phyloP scores from a whole-genome alignment of 345 rosid genomes.

The Syzygium aqueum region DNA sequence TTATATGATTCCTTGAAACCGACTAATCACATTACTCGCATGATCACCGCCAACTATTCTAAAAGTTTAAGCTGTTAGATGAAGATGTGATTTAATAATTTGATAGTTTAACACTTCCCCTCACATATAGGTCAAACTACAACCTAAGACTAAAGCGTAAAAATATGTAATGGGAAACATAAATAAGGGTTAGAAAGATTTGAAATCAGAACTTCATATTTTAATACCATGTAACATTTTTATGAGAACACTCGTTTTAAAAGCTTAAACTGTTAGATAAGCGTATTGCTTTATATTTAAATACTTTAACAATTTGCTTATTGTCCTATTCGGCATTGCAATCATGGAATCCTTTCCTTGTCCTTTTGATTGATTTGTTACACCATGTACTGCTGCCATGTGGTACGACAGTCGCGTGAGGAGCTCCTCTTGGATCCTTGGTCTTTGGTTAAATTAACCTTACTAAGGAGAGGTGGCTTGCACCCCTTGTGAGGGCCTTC shows the following conservation, averaged over 20 bases:
- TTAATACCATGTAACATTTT: neutral
- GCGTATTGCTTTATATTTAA: neutral
- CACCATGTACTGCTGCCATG: neutral
- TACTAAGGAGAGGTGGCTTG: no score
- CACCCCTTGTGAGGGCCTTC: no score
- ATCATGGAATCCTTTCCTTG: neutral
- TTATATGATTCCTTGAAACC: no score
- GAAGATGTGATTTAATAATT: no score
- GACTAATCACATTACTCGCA: neutral
- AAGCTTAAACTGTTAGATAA: accelerated
- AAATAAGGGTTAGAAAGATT: neutral
- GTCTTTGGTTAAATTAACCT: no score
- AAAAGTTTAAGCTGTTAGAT: no score
- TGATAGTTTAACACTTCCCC: neutral
- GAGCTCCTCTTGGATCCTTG: no score
- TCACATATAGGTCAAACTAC: neutral
- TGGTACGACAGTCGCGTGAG: accelerated
- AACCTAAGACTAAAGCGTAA: neutral
- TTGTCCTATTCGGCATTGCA: neutral
- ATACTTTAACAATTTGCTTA: neutral
- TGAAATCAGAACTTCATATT: neutral
- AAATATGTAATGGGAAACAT: no score
- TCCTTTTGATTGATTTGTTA: neutral
- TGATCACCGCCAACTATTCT: no score
- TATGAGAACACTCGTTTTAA: neutral